Evolutionary conservation across 2,329 filamentous ascomycete genomes (phyloP), one percentile per base, ranked within the genome.

Genomic region (Penicillium brasilianum): DNA sequence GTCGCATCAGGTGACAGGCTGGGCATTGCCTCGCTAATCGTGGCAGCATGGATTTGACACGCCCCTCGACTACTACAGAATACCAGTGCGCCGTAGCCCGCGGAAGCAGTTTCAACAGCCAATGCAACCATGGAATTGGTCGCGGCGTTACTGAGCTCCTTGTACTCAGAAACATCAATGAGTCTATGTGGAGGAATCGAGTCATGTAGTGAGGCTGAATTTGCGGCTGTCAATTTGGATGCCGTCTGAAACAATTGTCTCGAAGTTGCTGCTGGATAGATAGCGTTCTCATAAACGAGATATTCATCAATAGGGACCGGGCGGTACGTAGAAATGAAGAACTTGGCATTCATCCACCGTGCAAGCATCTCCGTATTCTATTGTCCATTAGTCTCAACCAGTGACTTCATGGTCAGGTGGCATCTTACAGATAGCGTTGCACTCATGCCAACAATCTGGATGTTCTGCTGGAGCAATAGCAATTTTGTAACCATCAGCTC

Each of bases 381-480:
- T 18, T 56, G 16, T 22, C 20, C 11, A 32, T 56, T 28, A 56
- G 53, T 37, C n/a, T 2, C 8, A 18, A 14, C 16, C 22, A 36
- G 13, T 22, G 44, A 50, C 22, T 39, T 6, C 3, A 22, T 6
- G 37, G 9, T 13, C 20, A 14, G 20, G 4, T 18, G 41, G 32
- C 16, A 52, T 55, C 53, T 67, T 36, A 90, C 89, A 57, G 88
- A 87, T 50, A 93, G 80, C 0, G 90, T 93, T 4, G 90, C 90
- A 69, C 90, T 93, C 90, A 93, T 93, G 66, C 89, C 90, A 60
- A 92, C 79, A 20, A 93, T 87, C 70, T 93, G 90, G 18, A 91
- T 82, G 25, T 82, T 77, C 60, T 90, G 85, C 28, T 86, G 87
- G 22, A 93, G 76, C 59, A 87, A 84, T n/a, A 92, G 77, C 32